Evolutionary conservation across 148 eudicot species (phyloP), one percentile per base, ranked within the genome.

Genomic region (Dianthus caryophyllus): DNA sequence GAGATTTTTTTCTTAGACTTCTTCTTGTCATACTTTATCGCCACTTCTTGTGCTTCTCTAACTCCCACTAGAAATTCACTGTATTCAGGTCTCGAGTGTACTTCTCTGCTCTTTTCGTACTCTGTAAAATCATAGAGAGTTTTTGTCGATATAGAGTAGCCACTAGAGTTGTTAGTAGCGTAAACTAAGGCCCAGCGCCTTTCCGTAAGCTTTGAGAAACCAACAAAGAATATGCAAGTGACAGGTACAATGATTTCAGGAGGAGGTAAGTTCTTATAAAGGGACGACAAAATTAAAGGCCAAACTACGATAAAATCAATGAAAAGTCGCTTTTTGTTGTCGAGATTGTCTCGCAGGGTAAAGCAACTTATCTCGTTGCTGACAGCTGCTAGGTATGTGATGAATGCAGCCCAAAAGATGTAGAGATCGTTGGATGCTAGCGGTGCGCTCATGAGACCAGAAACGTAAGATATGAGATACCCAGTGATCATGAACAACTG

Each of bases 311-410:
- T 27, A 27, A 20, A 52, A 27, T 52, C 56, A 14, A 52, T 22
- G 9, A 52, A 20, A 27, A 52, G 56, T 27, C 56, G 21, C 10
- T 52, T 52, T 27, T 52, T 52, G 1, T 27, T 26, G 26, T 52
- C 56, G 26, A 20, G 26, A 9, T 52, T 52, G 26, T 52, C 56
- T 9, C 56, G 26, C 21, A 52, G 24, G 22, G 56, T 20, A 27
- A 20, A 52, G 24, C 56, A 52, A 52, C 56, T 52, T 6, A 52
- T 52, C 56, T 52, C 56, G 10, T 52, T 52, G 56, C 26, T 52
- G 56, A 52, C 27, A 20, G 56, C 56, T 26, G 56, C 56, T 9
- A 52, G 9, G 56, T 52, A 52, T 9, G 56, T 27, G 8, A 52
- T 18, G 24, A 52, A 52, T 20, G 26, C 56, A 9, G 22, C 10